Percentiles rank a stretch among this genome's conserved stretches.
These are phyloP conservation scores for Lojkania enalia DNA, from an alignment of 2,329 filamentous ascomycete species.

Conservation along the genomic window DNA sequence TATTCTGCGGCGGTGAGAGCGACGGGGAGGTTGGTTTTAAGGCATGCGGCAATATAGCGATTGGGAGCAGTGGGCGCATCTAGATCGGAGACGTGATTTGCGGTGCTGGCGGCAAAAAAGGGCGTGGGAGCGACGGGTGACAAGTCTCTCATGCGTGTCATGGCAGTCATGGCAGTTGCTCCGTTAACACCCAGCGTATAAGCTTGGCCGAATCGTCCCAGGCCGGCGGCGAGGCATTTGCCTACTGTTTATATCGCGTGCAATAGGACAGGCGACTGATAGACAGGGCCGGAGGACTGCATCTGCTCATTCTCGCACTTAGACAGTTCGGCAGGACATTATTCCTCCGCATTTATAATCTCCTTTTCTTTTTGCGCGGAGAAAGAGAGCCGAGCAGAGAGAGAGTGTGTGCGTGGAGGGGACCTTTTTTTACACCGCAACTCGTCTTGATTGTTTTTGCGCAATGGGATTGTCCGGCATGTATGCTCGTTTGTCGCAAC, in stretches of 20 bases:
- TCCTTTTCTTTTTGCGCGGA: no score
- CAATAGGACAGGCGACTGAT: slow-evolving; percentile 1
- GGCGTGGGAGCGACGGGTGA: slow-evolving; percentile 18
- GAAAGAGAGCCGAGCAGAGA: no score
- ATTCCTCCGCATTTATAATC: no score
- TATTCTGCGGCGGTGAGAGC: slow-evolving; percentile 17
- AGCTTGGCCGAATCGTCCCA: slow-evolving; percentile 6
- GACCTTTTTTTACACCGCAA: no score
- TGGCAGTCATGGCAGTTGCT: slow-evolving; percentile 18
- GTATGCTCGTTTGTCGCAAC: no score
- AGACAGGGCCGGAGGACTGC: no score
- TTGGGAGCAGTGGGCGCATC: slow-evolving; percentile 12
- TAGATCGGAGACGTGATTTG: slow-evolving; percentile 16
- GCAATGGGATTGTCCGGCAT: no score
- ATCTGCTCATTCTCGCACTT: no score
- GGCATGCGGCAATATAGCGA: slow-evolving; percentile 22
- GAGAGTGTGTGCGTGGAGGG: no score
- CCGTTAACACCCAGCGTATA: slow-evolving; percentile 11
- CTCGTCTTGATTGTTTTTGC: no score
- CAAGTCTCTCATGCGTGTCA: slow-evolving; percentile 22
- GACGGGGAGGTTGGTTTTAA: slow-evolving; percentile 15
- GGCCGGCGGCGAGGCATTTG: slow-evolving; percentile 5
- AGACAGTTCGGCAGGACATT: no score
- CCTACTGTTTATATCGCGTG: slow-evolving; percentile 10
- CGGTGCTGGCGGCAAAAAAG: slow-evolving; percentile 16